A percentile compares a stretch with the other conserved stretches of the same genome.
Evolutionary conservation across 805 yeast species (phyloP).

Genomic region (Sugiyamaella qingdaonensis): DNA sequence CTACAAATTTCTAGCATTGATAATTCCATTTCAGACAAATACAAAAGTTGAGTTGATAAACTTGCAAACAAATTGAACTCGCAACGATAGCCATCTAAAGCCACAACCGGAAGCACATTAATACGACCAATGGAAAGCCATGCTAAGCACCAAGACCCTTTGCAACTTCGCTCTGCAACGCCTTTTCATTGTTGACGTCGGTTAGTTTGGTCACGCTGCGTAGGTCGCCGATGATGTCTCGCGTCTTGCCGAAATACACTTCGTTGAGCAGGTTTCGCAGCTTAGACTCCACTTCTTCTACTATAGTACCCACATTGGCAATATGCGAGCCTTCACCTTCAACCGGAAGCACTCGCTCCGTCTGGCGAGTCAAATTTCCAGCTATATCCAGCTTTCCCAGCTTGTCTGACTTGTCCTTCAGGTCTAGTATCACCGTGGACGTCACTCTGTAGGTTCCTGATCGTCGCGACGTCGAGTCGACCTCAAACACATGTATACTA

Average conservation of each 20-base stretch:
- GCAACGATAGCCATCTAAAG: too few species aligned
- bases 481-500: slow-evolving; percentile 88
- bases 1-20: too few species aligned
- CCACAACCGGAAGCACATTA: too few species aligned
- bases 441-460: slow-evolving; percentile 64
- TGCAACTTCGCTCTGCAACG: slow-evolving; percentile 41
- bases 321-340: slow-evolving; percentile 64
- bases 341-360: slow-evolving; percentile 46
- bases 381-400: slow-evolving; percentile 49
- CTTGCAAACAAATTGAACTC: too few species aligned
- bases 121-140: too few species aligned
- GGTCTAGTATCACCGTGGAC: slow-evolving; percentile 78
- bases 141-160: slow-evolving; percentile 29
- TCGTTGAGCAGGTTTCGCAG: slow-evolving; percentile 85
- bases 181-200: slow-evolving; percentile 36
- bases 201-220: slow-evolving; percentile 42
- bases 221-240: slow-evolving; percentile 75
- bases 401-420: slow-evolving; percentile 39
- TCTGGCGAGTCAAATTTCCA: slow-evolving; percentile 83
- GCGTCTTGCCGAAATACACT: slow-evolving; percentile 91
- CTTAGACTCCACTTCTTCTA: slow-evolving; percentile 86
- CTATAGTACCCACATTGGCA: slow-evolving; percentile 75
- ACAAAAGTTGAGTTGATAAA: too few species aligned
- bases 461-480: slow-evolving; percentile 39
- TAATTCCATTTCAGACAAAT: too few species aligned